phyloP scores from a whole-genome alignment of 257 asterid genomes.

The Eustoma russellianum region DNA sequence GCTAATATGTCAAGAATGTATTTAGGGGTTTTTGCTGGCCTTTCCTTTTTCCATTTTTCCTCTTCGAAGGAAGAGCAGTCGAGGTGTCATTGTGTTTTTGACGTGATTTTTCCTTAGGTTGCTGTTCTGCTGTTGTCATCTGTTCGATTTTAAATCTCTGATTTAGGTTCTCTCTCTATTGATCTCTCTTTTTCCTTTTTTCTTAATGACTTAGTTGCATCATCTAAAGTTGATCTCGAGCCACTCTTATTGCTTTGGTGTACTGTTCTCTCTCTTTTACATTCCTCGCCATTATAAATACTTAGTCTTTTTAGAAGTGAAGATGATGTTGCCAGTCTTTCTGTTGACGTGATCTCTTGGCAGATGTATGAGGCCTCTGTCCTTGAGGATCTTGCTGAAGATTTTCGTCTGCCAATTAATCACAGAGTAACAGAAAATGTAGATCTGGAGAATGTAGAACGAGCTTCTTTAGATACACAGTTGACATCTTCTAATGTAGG shows the following conservation, averaged over 20 bases:
- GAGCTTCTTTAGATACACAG: slow-evolving; percentile 79
- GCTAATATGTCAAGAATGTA: no score
- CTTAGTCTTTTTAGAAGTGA: neutral
- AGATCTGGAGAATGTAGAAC: slow-evolving; percentile 86
- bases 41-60: no score
- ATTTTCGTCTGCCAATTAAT: slow-evolving; percentile 71
- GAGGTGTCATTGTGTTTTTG: no score
- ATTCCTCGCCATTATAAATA: neutral
- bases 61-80: no score
- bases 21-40: no score
- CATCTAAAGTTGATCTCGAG: neutral
- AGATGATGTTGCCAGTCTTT: neutral
- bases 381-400: slow-evolving; percentile 90
- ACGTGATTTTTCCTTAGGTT: neutral
- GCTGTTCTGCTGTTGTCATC: no score
- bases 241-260: neutral
- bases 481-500: slow-evolving; percentile 78
- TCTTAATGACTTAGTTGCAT: neutral
- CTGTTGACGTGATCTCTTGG: slow-evolving; percentile 1
- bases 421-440: slow-evolving; percentile 87
- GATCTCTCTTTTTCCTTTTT: neutral
- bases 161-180: no score
- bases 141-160: no score
- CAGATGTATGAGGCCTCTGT: slow-evolving; percentile 63
- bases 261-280: neutral